Evolutionary conservation across 805 yeast species (phyloP).

Genomic region (Candida nanaspora): DNA sequence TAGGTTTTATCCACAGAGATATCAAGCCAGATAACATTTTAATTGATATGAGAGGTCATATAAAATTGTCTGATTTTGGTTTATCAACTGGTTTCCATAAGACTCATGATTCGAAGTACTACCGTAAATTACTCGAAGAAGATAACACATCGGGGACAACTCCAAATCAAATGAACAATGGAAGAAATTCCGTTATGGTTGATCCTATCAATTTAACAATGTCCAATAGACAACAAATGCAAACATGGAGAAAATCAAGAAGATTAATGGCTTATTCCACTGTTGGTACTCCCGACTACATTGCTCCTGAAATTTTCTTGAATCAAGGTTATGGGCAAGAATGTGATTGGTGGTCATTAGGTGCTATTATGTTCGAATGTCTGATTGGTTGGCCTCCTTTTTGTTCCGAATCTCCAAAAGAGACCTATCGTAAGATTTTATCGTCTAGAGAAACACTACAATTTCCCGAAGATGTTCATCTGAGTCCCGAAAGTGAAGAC

Average conservation of each 20-base stretch:
- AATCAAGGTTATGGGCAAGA: constrained; percentile 95
- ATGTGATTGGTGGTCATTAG: constrained; percentile 97
- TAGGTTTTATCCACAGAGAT: constrained; percentile 94
- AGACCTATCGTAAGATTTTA: constrained; percentile 83
- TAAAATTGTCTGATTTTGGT: constrained; percentile 67
- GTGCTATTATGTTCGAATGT: constrained; percentile 96
- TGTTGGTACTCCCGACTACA: constrained; percentile 94
- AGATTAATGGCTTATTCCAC: constrained; percentile 93
- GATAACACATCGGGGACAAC: constrained; percentile 26
- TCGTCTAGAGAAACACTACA: constrained; percentile 85
- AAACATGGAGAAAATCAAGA: constrained; percentile 91
- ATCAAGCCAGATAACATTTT: constrained; percentile 93
- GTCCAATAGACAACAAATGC: constrained; percentile 91
- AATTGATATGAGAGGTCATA: constrained; percentile 59
- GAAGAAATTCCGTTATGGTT: constrained; percentile 77
- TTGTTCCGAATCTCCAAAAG: constrained; percentile 91
- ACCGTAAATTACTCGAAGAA: constrained; percentile 72
- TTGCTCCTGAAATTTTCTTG: constrained; percentile 89
- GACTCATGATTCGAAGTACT: constrained; percentile 86
- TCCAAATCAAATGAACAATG: constrained; percentile 22
- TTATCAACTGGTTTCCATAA: constrained; percentile 87
- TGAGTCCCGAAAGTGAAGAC: constrained; percentile 85
- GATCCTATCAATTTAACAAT: constrained; percentile 94
- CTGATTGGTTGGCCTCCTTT: constrained; percentile 97
- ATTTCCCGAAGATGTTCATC: constrained; percentile 87